Evolutionary conservation across 192 early-diverging fungal genomes (phyloP).

Genomic region (Entrophospora sp.): DNA sequence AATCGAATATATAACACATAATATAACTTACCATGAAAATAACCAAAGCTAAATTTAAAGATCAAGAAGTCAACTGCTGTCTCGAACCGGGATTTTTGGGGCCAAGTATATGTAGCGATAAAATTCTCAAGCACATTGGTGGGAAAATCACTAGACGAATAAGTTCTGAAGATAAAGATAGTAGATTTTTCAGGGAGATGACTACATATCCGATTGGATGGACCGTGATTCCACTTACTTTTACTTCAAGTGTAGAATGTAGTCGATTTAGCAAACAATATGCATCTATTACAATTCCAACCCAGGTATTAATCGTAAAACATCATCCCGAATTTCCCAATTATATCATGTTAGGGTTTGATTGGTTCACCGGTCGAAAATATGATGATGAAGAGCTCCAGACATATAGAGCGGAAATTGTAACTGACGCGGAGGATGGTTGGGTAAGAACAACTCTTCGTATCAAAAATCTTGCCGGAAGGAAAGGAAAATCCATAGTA

Average conservation of each 20-base stretch:
- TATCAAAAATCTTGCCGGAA: too few relatives aligned
- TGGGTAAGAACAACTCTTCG: constrained; percentile 11
- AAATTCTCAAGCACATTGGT: constrained; percentile 9
- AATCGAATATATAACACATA: constrained; percentile 7
- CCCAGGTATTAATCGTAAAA: constrained; percentile 11
- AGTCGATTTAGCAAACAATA: constrained; percentile 8
- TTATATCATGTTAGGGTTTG: constrained; percentile 7
- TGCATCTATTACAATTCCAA: constrained; percentile 4
- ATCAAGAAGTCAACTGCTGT: constrained; percentile 11
- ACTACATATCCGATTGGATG: constrained; percentile 11
- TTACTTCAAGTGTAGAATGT: constrained; percentile 4
- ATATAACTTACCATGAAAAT: too few relatives aligned
- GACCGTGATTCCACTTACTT: constrained; percentile 9
- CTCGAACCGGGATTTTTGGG: constrained; percentile 9
- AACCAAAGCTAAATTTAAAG: constrained; percentile 11
- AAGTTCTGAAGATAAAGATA: constrained; percentile 9
- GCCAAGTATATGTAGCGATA: constrained; percentile 6
- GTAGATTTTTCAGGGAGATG: constrained; percentile 13
- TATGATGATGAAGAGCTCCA: constrained; percentile 10
- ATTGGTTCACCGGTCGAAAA: constrained; percentile 10
- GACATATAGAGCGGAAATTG: constrained; percentile 8
- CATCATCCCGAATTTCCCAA: constrained; percentile 6
- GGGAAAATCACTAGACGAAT: constrained; percentile 4
- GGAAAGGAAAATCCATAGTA: constrained; percentile 9
- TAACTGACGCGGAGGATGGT: constrained; percentile 9